Evolutionary conservation across 2,329 filamentous ascomycete species (phyloP).

Genomic region (Fusarium sp.): DNA sequence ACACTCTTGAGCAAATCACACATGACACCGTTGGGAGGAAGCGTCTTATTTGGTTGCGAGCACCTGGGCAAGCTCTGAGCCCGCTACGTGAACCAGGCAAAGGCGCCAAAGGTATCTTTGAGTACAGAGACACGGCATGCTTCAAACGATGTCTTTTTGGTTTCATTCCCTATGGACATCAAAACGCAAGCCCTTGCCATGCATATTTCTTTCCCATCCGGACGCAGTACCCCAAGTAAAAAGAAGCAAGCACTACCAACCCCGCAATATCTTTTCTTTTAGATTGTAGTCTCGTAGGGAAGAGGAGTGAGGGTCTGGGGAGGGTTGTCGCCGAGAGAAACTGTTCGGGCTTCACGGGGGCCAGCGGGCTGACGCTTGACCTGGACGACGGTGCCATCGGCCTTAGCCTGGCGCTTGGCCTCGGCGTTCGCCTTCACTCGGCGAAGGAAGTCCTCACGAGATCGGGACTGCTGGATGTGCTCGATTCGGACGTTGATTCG

Average conservation of each 20-base stretch:
- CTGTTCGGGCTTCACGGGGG: conserved; percentile 83
- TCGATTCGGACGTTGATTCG: conserved; percentile 98
- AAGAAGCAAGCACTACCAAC: conserved; percentile 52
- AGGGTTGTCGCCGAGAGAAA: conserved; percentile 83
- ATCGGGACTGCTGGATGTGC: conserved; percentile 95
- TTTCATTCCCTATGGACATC: conserved; percentile 55
- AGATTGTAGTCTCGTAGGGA: conserved; percentile 98
- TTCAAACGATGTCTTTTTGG: conserved; percentile 51
- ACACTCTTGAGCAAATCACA: neutral
- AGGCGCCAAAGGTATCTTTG: conserved; percentile 40
- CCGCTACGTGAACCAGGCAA: conserved; percentile 11
- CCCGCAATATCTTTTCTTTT: conserved; percentile 57
- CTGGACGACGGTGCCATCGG: conserved; percentile 84
- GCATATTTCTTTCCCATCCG: conserved; percentile 58
- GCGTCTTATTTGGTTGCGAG: conserved; percentile 15
- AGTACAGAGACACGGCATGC: conserved; percentile 36
- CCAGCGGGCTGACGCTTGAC: conserved; percentile 89
- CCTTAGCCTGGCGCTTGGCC: conserved; percentile 93
- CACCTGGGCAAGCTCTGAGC: conserved; percentile 6
- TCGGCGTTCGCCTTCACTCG: conserved; percentile 96
- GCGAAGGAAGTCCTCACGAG: conserved; percentile 94
- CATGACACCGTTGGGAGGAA: neutral
- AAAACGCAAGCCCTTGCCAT: conserved; percentile 57
- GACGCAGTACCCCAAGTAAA: conserved; percentile 58
- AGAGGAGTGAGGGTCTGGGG: conserved; percentile 93